Conservation (phyloP, 148 eudicot genomes). For the Chenopodium suecicum region DNA sequence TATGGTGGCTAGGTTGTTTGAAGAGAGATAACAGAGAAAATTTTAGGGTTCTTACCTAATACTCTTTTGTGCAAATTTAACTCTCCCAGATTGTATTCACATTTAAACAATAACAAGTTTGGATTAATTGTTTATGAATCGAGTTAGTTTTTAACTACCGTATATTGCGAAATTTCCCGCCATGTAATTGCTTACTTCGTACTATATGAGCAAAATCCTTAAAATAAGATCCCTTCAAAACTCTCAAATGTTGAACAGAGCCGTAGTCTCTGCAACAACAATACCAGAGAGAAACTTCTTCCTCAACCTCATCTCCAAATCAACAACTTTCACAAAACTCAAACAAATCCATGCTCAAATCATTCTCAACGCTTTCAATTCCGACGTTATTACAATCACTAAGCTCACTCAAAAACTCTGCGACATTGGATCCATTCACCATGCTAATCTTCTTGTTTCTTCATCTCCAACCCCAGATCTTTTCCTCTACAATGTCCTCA, state of each 20-base stretch:
- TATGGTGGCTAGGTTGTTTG: too few species aligned
- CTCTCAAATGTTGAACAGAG: conserved; percentile 41
- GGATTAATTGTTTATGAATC: too few species aligned
- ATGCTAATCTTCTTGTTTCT: conserved; percentile 50
- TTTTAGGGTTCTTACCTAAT: too few species aligned
- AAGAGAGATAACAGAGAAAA: too few species aligned
- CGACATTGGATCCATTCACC: conserved; percentile 38
- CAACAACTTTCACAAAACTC: conserved; percentile 44
- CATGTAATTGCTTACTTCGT: background rate
- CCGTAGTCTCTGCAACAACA: conserved; percentile 11
- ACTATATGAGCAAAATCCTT: too few species aligned
- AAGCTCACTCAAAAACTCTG: conserved; percentile 64
- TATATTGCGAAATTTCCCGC: background rate
- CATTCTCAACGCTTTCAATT: conserved; percentile 40
- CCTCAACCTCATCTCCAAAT: conserved; percentile 40
- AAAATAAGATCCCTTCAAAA: too few species aligned
- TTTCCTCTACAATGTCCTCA: conserved; percentile 56
- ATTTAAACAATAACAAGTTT: too few species aligned
- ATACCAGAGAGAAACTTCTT: conserved; percentile 33
- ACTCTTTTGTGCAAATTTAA: too few species aligned
- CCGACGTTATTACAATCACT: conserved; percentile 49
- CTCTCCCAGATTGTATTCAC: too few species aligned
- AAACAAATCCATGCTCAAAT: conserved; percentile 71
- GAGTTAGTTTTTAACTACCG: too few species aligned
- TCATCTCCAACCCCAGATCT: conserved; percentile 45